Base-by-base conservation (phyloP, 306 rosid species). In the Morella rubra region DNA sequence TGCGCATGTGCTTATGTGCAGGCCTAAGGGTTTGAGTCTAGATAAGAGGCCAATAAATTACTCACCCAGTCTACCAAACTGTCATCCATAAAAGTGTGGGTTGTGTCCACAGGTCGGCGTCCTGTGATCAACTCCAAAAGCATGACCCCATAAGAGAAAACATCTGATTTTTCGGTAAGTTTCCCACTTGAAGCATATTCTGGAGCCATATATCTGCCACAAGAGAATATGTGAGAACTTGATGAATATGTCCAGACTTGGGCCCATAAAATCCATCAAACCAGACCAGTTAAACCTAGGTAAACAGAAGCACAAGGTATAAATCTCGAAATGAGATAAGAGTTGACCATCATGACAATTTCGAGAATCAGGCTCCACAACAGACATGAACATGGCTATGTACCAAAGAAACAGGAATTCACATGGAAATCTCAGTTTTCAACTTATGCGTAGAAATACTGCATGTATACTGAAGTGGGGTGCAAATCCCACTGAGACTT, bases 11-110 rank as follows among this genome's bases (percentile, higher is more conserved):
- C 22, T 71, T 59, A 3, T n/a, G 59, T 77, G 62, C 7, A 42
- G 9, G 44, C 46, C 40, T n/a, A 8, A 19, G 51, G 19, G 22
- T 18, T 44, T 37, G 72, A 44, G 50, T 68, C 51, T 6, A 54
- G 60, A 32, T 42, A 52, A 56, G 27, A 61, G 7, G 3, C 37
- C 37, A 32, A 32, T 32, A 32, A 32, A 32, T 32, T 32, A 87
- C 97, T 90, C 80, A 95, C 99, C 99, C 99, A 95, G 0, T 95
- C 99, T 8, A 95, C 97, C 85, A 95, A 86, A 80, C 99, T 90
- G 78, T 95, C 99, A 56, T 95, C 97, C 87, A 84, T 71, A 84
- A 13, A 95, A 74, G 93, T 74, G 50, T 88, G 87, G 73, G 80
- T 75, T 65, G 89, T 71, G 42, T 95, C 99, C 50, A 95, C 97